These are phyloP conservation scores for Hysterangium stoloniferum DNA, from an alignment of 768 basidiomycete species.

Conservation along the genomic window DNA sequence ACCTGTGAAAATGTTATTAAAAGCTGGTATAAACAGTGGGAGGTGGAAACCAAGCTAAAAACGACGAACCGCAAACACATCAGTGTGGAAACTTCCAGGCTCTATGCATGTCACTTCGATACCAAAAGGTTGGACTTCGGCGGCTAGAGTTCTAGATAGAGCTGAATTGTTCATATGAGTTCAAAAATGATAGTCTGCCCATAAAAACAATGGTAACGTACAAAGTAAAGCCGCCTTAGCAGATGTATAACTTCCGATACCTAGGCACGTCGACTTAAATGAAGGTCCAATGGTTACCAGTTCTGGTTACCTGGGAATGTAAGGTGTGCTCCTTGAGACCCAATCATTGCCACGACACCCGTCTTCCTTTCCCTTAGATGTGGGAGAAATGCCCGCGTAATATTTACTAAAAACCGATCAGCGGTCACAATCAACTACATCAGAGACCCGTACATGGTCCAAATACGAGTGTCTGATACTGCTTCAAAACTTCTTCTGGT, in stretches of 20 bases:
- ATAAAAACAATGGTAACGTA: background rate
- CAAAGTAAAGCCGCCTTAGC: background rate
- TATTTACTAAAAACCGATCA: slow-evolving; percentile 13
- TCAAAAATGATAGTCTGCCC: too few relatives aligned
- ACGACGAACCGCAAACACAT: slow-evolving; percentile 9
- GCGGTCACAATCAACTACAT: background rate
- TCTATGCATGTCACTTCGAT: slow-evolving; percentile 9
- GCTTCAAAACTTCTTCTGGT: slow-evolving; percentile 1
- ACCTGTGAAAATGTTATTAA: too few relatives aligned
- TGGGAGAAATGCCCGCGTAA: slow-evolving; percentile 16
- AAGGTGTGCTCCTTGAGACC: background rate
- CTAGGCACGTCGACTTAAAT: too few relatives aligned
- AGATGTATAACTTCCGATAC: slow-evolving; percentile 18
- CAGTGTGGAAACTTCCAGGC: slow-evolving; percentile 20
- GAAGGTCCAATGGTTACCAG: too few relatives aligned
- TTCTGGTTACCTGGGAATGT: background rate
- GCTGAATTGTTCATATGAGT: too few relatives aligned
- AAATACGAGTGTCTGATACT: background rate
- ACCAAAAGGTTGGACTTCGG: slow-evolving; percentile 18
- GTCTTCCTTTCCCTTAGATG: slow-evolving; percentile 13
- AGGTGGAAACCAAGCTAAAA: too few relatives aligned
- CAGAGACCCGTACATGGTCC: slow-evolving; percentile 7
- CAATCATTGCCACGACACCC: slow-evolving; percentile 15
- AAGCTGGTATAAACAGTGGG: too few relatives aligned
- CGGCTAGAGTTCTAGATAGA: slow-evolving; percentile 18